A percentile compares a stretch with the other conserved stretches of the same genome.
Evolutionary conservation across 148 eudicot genomes (phyloP).

Genomic region (Linanthus parryae): DNA sequence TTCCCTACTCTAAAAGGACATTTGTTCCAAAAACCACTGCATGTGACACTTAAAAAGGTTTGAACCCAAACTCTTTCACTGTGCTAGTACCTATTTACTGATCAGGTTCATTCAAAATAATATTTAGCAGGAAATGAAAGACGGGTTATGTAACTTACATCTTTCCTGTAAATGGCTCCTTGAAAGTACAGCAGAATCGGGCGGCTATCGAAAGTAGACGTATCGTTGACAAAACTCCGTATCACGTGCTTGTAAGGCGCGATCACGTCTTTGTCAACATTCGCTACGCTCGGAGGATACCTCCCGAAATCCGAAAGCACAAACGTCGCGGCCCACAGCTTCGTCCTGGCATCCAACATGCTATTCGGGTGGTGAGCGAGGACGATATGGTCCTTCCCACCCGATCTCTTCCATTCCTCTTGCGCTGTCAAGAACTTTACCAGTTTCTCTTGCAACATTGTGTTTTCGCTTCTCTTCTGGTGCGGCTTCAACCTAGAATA

Average conservation of each 20-base stretch:
- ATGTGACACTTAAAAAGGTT: too few relatives aligned
- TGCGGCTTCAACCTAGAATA: slow-evolving; percentile 45
- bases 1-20: too few relatives aligned
- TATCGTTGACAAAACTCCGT: slow-evolving; percentile 51
- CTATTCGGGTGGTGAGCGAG: slow-evolving; percentile 97
- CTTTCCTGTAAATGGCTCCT: slow-evolving; percentile 93
- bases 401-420: slow-evolving; percentile 86
- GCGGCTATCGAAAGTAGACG: slow-evolving; percentile 72
- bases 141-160: slow-evolving; percentile 58
- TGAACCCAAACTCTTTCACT: too few relatives aligned
- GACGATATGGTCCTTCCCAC: slow-evolving; percentile 80
- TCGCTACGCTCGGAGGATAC: slow-evolving; percentile 84
- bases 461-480: slow-evolving; percentile 40
- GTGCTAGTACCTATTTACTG: too few relatives aligned
- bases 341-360: slow-evolving; percentile 72
- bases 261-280: slow-evolving; percentile 90
- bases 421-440: slow-evolving; percentile 56
- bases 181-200: slow-evolving; percentile 79
- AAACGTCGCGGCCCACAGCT: slow-evolving; percentile 84
- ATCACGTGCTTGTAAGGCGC: slow-evolving; percentile 90
- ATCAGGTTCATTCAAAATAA: too few relatives aligned
- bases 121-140: too few relatives aligned
- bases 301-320: slow-evolving; percentile 95
- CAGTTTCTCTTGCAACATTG: slow-evolving; percentile 59
- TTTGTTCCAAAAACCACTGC: too few relatives aligned